phyloP scores from a whole-genome alignment of 345 rosid species.

The Gossypium longicalyx region DNA sequence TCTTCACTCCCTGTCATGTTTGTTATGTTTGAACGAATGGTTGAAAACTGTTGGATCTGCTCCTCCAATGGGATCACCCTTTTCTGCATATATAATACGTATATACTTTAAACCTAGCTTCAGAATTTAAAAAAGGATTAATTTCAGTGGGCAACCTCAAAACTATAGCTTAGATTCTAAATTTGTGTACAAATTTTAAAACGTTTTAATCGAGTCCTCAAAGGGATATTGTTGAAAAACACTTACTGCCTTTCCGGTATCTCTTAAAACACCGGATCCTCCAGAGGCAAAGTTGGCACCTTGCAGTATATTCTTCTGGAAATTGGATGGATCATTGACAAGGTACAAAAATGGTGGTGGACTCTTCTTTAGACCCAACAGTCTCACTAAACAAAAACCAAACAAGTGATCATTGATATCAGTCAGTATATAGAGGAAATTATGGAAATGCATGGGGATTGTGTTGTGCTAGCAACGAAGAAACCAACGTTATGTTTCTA shows the following conservation, averaged over 20 bases:
- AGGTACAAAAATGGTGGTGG: constrained; percentile 30
- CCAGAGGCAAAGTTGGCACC: constrained; percentile 39
- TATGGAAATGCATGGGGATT: too few species aligned
- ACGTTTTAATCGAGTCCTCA: too few species aligned
- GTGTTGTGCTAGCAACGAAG: too few species aligned
- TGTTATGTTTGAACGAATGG: constrained; percentile 22
- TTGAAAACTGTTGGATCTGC: constrained; percentile 37
- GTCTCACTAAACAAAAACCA: constrained; percentile 17
- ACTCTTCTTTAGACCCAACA: constrained; percentile 25
- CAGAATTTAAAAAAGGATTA: not conserved
- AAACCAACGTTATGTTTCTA: too few species aligned
- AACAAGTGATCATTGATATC: not conserved
- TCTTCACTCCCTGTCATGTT: not conserved
- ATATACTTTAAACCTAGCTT: not conserved
- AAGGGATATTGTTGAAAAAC: not conserved
- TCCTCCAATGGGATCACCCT: constrained; percentile 21
- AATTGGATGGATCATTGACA: constrained; percentile 4
- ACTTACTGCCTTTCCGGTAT: constrained; percentile 19
- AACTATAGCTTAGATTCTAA: too few species aligned
- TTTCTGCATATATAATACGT: constrained; percentile 12
- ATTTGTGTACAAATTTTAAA: too few species aligned
- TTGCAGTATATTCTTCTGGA: constrained; percentile 11
- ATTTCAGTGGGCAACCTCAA: too few species aligned
- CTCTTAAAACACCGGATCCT: constrained; percentile 28
- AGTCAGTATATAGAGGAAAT: too few species aligned